Evolutionary conservation across 2,329 filamentous ascomycete genomes (phyloP).

Genomic region (Talaromyces sp.): DNA sequence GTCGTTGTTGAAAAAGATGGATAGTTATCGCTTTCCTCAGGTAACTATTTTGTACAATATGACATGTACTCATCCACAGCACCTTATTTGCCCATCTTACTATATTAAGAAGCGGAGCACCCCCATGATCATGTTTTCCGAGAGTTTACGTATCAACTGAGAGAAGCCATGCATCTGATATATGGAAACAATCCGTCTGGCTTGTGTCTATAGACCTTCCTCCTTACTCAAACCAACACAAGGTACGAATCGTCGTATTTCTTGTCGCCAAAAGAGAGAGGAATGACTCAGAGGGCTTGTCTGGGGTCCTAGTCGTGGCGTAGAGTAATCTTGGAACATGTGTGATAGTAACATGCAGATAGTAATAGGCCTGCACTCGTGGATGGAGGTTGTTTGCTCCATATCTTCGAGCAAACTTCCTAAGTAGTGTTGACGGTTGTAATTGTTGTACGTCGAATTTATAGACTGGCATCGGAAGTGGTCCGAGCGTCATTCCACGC

Average conservation of each 20-base stretch:
- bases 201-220: not conserved
- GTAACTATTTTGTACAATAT: too few species aligned
- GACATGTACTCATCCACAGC: not conserved
- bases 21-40: too few species aligned
- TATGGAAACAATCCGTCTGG: not conserved
- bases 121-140: not conserved
- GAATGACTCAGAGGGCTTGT: not conserved
- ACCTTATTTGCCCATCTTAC: not conserved
- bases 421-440: not conserved
- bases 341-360: not conserved
- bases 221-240: not conserved
- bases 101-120: not conserved
- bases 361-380: not conserved
- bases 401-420: not conserved
- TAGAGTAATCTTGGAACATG: not conserved
- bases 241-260: not conserved
- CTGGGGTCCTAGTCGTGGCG: not conserved
- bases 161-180: not conserved
- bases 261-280: not conserved
- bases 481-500: conserved; percentile 8
- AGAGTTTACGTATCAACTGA: not conserved
- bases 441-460: not conserved
- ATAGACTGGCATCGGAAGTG: conserved; percentile 4
- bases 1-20: too few species aligned
- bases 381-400: not conserved